Evolutionary conservation across 1,284 basidiomycete species (phyloP).

Genomic region (Puccinia coronata): DNA sequence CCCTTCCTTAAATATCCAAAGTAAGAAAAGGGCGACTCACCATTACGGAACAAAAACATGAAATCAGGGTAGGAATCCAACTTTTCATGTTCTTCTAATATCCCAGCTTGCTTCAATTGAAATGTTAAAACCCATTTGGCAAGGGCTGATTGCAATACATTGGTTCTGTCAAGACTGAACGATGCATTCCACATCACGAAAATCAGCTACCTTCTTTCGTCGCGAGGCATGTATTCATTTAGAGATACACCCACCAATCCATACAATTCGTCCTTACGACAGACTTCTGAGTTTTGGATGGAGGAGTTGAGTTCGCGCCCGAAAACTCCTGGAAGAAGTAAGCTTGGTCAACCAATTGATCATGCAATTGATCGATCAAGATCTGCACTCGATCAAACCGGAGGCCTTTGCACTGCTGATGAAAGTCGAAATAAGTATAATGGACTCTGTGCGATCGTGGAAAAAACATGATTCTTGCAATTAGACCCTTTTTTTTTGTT

Average conservation of each 20-base stretch:
- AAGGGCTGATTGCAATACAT: constrained; percentile 73
- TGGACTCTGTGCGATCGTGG: constrained; percentile 63
- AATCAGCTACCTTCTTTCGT: not conserved
- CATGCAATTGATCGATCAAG: constrained; percentile 75
- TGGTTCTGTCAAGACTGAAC: constrained; percentile 87
- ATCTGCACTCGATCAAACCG: constrained; percentile 88
- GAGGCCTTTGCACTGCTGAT: constrained; percentile 92
- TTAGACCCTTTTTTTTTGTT: not conserved
- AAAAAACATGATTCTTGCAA: not conserved
- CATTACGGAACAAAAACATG: constrained; percentile 80
- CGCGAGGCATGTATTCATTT: not conserved
- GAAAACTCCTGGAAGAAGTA: constrained; percentile 57
- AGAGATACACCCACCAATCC: constrained; percentile 56
- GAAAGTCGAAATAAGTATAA: constrained; percentile 98
- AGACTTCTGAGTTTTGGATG: constrained; percentile 66
- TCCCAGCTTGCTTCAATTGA: constrained; percentile 73
- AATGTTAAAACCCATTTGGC: constrained; percentile 74
- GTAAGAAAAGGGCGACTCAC: constrained; percentile 63
- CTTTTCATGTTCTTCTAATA: constrained; percentile 69
- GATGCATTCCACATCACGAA: constrained; percentile 56
- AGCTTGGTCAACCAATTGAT: constrained; percentile 73
- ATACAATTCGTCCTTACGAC: constrained; percentile 77
- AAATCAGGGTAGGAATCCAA: constrained; percentile 78
- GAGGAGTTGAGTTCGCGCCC: constrained; percentile 18
- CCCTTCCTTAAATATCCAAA: not conserved